Evolutionary conservation across 768 basidiomycete genomes (phyloP), one percentile per base, ranked within the genome.

Genomic region (Agaricus blazei): DNA sequence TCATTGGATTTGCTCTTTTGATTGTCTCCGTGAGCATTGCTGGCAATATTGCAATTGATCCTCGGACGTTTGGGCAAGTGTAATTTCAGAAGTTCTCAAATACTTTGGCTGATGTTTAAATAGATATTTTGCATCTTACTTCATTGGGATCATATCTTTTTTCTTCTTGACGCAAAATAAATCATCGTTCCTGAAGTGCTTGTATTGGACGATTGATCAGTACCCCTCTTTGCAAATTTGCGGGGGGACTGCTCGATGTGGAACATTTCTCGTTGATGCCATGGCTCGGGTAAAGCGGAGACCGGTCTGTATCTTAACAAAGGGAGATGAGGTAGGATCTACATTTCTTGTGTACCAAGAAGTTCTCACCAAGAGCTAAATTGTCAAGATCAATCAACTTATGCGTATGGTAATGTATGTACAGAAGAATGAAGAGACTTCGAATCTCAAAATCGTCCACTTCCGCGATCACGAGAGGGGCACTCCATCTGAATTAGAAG

Each of bases 401-500:
- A 80, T 88, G 56, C 77, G 80, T 49, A 83, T 84, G 75, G 72
- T 88, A 28, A 67, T 83, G 11, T 90, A 90, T 59, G 84, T 88
- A 2, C 69, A 72, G 41, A 71, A 74, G 54, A 89, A 87, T 60
- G 88, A 90, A 65, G 82, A 84, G 60, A 90, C 88, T 0, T 77
- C 84, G 0, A 75, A 80, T 60, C 61, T 90, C 54, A 87, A 87
- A 67, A 76, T 90, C 11, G 74, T 88, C 3, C 85, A 88, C 61
- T 88, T 87, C 61, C 73, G 77, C 54, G 76, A 83, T 27, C 72
- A 68, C 24, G 79, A 78, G 29, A 67, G 68, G 12, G 77, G 74
- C 0, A 72, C 83, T 26, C 88, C 88, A 0, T 83, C 83, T 0
- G 88, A 90, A 62, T 67, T 90, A 60, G 87, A 85, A 64, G 84